phyloP scores from a whole-genome alignment of 2,329 filamentous ascomycete genomes.

The Cercospora canescens region DNA sequence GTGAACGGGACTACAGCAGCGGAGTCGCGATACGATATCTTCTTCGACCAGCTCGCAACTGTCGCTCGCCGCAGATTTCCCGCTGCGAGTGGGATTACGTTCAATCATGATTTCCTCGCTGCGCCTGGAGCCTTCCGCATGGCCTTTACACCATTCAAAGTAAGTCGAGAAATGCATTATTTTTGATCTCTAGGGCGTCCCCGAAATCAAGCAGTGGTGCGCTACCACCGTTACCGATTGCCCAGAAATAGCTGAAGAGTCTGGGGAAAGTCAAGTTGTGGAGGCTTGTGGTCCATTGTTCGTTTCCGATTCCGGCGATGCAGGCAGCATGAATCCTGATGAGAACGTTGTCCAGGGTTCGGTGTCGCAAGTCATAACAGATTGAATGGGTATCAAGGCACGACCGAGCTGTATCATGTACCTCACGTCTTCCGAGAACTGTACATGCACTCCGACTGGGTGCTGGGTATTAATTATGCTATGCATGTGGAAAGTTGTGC shows the following conservation, averaged over 20 bases:
- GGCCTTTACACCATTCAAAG: not conserved
- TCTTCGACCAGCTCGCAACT: conserved; percentile 17
- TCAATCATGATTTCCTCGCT: conserved; percentile 1
- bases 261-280: not conserved
- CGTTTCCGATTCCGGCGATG: not conserved
- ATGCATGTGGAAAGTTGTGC: too few relatives aligned
- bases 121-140: not conserved
- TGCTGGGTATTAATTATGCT: too few relatives aligned
- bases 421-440: too few relatives aligned
- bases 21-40: conserved; percentile 15
- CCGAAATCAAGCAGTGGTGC: not conserved
- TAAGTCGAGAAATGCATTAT: not conserved
- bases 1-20: conserved; percentile 19
- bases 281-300: not conserved
- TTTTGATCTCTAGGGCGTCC: too few relatives aligned
- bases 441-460: too few relatives aligned
- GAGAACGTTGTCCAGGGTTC: too few relatives aligned
- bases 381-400: too few relatives aligned
- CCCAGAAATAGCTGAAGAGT: not conserved
- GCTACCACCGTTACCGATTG: not conserved
- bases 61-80: conserved; percentile 11
- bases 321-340: too few relatives aligned
- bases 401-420: too few relatives aligned
- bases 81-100: conserved; percentile 9
- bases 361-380: too few relatives aligned